Percentiles rank a stretch among this genome's conserved stretches.
These are phyloP conservation scores for Fusarium haematococcum DNA, from an alignment of 2,329 filamentous ascomycete species.

Conservation along the genomic window DNA sequence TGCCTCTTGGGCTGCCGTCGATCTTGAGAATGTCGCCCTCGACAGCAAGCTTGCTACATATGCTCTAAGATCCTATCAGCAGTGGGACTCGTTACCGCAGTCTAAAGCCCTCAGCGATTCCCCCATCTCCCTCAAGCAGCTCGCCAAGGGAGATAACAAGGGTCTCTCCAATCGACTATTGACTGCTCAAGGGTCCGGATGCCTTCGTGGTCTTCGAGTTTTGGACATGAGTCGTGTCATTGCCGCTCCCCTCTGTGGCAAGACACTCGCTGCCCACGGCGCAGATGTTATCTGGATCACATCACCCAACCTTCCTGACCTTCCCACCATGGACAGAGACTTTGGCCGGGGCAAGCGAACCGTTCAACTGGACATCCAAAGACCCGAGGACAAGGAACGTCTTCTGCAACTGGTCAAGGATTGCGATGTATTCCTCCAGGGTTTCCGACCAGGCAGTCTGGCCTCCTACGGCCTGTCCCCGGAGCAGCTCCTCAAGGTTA, in stretches of 20 bases:
- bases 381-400: conserved; percentile 57
- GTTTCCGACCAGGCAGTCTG: conserved; percentile 70
- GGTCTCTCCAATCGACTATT: not conserved
- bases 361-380: conserved; percentile 69
- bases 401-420: conserved; percentile 69
- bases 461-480: conserved; percentile 54
- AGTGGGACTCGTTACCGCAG: conserved; percentile 65
- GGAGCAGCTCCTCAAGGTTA: conserved; percentile 51
- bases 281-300: conserved; percentile 79
- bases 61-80: conserved; percentile 59
- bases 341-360: conserved; percentile 76
- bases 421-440: conserved; percentile 73
- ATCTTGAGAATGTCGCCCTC: conserved; percentile 60
- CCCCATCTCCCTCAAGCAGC: conserved; percentile 58
- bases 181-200: conserved; percentile 22
- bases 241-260: conserved; percentile 75
- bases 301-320: conserved; percentile 70
- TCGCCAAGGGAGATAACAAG: conserved; percentile 36
- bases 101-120: conserved; percentile 56
- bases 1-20: conserved; percentile 55
- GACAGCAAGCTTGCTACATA: conserved; percentile 58
- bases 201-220: conserved; percentile 72
- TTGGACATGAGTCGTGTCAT: conserved; percentile 80
- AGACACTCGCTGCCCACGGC: conserved; percentile 76
- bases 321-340: conserved; percentile 75